Conservation (phyloP, 495 filamentous ascomycete species). For the Melanomma pulvis-pyrius region DNA sequence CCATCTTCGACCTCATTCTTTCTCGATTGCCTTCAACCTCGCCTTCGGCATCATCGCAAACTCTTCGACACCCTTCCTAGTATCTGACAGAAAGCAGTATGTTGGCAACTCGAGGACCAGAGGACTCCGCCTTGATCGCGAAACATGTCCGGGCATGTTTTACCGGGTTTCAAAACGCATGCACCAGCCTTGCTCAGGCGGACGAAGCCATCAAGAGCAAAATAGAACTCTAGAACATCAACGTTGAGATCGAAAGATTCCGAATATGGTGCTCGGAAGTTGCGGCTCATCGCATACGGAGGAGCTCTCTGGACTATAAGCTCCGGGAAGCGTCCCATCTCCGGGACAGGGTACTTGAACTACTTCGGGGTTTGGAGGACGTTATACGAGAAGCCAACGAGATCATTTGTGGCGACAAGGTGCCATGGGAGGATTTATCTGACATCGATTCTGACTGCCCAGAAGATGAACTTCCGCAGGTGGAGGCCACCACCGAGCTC, state of each 20-base stretch:
- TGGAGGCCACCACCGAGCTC: slow-evolving; percentile 8
- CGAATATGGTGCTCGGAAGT: slow-evolving; percentile 54
- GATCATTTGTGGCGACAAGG: not conserved
- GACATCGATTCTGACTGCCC: slow-evolving; percentile 9
- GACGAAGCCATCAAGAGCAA: slow-evolving; percentile 14
- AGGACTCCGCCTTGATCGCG: not conserved
- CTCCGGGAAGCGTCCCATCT: slow-evolving; percentile 53
- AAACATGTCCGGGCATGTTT: slow-evolving; percentile 9
- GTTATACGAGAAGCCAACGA: slow-evolving; percentile 16
- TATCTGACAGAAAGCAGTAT: no score
- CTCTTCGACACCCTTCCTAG: no score
- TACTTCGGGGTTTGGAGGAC: slow-evolving; percentile 40
- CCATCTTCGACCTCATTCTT: no score
- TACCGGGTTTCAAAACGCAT: slow-evolving; percentile 3
- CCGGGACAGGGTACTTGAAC: slow-evolving; percentile 41
- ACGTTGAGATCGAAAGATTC: slow-evolving; percentile 48
- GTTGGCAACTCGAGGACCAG: not conserved
- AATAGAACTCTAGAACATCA: slow-evolving; percentile 11
- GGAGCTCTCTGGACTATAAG: slow-evolving; percentile 52
- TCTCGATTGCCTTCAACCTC: no score
- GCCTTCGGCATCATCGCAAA: no score
- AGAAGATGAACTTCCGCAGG: slow-evolving; percentile 1
- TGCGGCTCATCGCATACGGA: slow-evolving; percentile 48
- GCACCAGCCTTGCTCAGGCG: not conserved
- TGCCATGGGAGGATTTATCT: slow-evolving; percentile 17